phyloP scores from a whole-genome alignment of 176 grass and related monocot genomes.

The Raddia distichophylla region DNA sequence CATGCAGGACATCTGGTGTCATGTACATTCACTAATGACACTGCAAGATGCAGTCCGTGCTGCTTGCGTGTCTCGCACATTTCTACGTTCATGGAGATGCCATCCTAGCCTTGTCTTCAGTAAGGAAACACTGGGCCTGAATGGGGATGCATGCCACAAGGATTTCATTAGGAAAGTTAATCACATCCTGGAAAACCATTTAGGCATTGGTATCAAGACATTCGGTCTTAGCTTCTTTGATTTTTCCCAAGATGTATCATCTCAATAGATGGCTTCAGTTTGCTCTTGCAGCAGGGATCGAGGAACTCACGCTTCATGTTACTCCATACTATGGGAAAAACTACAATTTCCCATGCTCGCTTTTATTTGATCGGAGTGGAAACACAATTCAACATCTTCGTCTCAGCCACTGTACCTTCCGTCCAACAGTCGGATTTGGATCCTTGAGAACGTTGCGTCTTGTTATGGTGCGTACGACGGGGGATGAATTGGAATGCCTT shows the following conservation, averaged over 20 bases:
- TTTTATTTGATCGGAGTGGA: neutral
- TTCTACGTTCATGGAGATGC: neutral
- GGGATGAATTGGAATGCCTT: neutral
- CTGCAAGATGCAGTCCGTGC: neutral
- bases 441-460: neutral
- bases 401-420: neutral
- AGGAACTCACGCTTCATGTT: neutral
- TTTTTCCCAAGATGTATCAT: neutral
- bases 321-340: no score
- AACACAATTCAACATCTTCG: neutral
- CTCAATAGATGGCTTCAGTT: neutral
- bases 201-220: neutral
- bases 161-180: neutral
- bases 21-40: neutral
- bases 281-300: neutral
- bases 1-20: neutral
- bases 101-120: neutral
- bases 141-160: neutral
- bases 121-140: neutral
- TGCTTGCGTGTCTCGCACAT: neutral
- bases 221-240: neutral
- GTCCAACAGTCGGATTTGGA: neutral
- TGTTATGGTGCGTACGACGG: neutral
- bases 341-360: slow-evolving; percentile 1
- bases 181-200: neutral